Evolutionary conservation across 2,329 filamentous ascomycete genomes (phyloP), one percentile per base, ranked within the genome.

Genomic region (Aspergillus sp.): DNA sequence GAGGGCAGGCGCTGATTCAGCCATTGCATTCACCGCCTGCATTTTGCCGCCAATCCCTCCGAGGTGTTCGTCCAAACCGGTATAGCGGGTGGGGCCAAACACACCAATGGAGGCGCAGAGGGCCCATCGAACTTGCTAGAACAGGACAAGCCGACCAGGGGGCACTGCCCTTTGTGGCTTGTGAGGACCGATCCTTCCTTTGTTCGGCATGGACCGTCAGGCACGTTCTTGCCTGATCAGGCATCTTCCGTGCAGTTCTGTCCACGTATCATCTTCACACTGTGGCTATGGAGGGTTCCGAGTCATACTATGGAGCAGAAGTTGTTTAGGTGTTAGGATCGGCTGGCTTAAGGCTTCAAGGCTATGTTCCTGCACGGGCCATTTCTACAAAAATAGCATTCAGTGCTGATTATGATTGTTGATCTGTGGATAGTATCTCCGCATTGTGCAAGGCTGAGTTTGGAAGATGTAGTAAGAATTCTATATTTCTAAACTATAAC

Each of bases 1-100:
- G 67, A 53, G 66, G 46, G 67, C 56, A 68, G 52, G 35, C 7
- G 41, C 36, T 67, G 53, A 66, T 46, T 67, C 55, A 68, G 53
- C 37, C 6, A 5, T 6, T 7, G 6, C 35, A 6, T 30, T 45
- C 47, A 61, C 59, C 59, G 59, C 58, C 53, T 48, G 6, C 29
- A 6, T 53, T 56, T 42, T 56, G 49, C 54, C 42, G 42, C 38
- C 9, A 6, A 33, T 37, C 29, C 27, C 30, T 37, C 8, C 11
- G 33, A 40, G 40, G 40, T 31, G 37, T 26, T 31, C 41, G n/a
- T 32, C 41, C 11, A 33, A 33, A 27, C 5, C n/a, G 35, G 28
- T 27, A 49, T 19, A 30, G 9, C 8, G 37, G 53, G 45, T 47
- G 31, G 9, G 31, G 31, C 31, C 33, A 34, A 7, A 34, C 33